Conservation (phyloP, 495 filamentous ascomycete genomes). For the Extremus antarcticus region DNA sequence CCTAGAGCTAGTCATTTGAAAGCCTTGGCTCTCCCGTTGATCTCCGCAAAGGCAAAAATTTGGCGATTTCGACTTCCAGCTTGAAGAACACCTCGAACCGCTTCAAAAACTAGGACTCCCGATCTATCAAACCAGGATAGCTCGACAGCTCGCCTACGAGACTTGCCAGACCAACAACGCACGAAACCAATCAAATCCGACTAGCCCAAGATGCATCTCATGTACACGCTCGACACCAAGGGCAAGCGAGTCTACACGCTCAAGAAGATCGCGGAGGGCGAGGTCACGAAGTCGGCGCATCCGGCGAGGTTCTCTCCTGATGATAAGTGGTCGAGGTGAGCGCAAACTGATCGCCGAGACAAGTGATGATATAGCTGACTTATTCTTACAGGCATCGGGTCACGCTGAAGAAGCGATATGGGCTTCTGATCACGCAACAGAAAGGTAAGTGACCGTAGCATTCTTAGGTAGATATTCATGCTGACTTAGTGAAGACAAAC, state of each 20-base stretch:
- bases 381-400: constrained; percentile 61
- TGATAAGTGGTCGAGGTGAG: constrained; percentile 86
- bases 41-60: no score
- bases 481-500: constrained; percentile 20
- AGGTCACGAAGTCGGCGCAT: constrained; percentile 90
- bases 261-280: constrained; percentile 63
- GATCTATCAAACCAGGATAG: no score
- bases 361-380: constrained; percentile 17
- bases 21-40: no score
- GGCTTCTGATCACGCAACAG: constrained; percentile 69
- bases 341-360: neutral
- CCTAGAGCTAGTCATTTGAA: no score
- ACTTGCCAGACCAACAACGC: neutral
- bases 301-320: constrained; percentile 94
- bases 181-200: constrained; percentile 2
- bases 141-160: no score
- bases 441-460: constrained; percentile 41
- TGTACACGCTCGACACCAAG: constrained; percentile 68
- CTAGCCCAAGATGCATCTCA: constrained; percentile 59
- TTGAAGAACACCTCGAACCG: no score
- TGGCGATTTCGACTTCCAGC: no score
- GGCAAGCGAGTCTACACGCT: constrained; percentile 86
- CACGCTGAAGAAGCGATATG: constrained; percentile 84
- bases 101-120: no score
- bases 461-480: constrained; percentile 10